Evolutionary conservation across 2,329 filamentous ascomycete species (phyloP), one percentile per base, ranked within the genome.

Genomic region (Aspergillus caelatus): DNA sequence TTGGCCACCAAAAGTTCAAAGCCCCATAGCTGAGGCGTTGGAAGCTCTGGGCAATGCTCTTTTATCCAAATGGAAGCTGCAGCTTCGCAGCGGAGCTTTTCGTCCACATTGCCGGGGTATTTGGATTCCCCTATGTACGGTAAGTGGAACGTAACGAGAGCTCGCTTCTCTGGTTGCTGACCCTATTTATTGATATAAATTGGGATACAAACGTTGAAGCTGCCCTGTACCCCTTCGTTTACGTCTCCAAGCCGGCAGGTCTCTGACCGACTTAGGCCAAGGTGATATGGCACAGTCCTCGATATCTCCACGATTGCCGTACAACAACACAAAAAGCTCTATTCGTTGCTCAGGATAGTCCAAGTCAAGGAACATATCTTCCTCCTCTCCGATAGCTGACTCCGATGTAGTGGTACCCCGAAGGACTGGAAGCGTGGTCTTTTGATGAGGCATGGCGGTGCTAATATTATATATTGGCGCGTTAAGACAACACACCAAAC

Each of bases 131-230:
- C 73, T 6, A 72, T 63, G 53, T 74, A 72, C 9, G 70, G 72
- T 2, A 74, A 62, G 6, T 70, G 70, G 48, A 74, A 64, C 5
- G 66, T 67, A 36, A 73, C 62, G 16, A 71, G 30, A 3, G 71
- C 60, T 8, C 62, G 62, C 30, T 53, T 57, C 16, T 53, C 26
- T 39, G 23, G 23, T 7, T 60, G 16, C 39, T 32, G 26, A 56
- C 36, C n/a, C 30, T 55, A 50, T 30, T 26, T 46, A 19, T 58
- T 41, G 52, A 71, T 41, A 53, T 57, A 21, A 21, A 19, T 61
- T 56, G 63, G 67, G 41, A 73, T 67, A 50, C 66, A 72, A 41
- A 71, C 62, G 63, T 70, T 72, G 65, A 70, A 72, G 62, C 63
- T 68, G 2, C 69, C 66, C 53, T 69, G 58, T 45, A 66, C 48